These are phyloP conservation scores for Beauveria sp. DNA, from an alignment of 2,329 filamentous ascomycete species.

Conservation along the genomic window DNA sequence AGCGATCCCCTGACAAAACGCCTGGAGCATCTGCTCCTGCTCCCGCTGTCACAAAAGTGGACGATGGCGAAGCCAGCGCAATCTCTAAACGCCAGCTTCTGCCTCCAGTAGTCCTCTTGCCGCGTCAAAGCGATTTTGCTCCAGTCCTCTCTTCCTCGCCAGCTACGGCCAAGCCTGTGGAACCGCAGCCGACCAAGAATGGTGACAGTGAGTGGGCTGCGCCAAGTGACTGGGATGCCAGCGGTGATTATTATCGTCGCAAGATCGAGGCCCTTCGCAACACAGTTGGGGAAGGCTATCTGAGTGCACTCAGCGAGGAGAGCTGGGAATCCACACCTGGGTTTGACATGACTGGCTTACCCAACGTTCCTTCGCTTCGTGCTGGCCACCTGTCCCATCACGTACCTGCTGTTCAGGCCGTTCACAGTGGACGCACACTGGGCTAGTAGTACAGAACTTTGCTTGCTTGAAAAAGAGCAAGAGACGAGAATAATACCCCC, in stretches of 20 bases:
- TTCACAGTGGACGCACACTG: constrained; percentile 46
- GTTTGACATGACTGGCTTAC: constrained; percentile 17
- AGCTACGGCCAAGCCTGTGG: constrained; percentile 25
- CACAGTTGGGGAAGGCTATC: constrained; percentile 80
- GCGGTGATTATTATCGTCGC: constrained; percentile 73
- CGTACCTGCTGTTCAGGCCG: constrained; percentile 34
- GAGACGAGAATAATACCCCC: background rate
- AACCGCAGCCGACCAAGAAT: constrained; percentile 12
- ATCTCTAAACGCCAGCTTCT: constrained; percentile 28
- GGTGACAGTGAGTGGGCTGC: constrained; percentile 4
- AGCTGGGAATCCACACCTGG: constrained; percentile 40
- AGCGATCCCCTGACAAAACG: constrained; percentile 16
- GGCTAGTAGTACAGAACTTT: constrained; percentile 26
- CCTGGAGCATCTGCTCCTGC: constrained; percentile 5
- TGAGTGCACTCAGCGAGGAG: constrained; percentile 79
- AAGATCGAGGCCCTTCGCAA: constrained; percentile 81
- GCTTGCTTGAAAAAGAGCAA: constrained; percentile 4
- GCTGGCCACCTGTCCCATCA: constrained; percentile 25
- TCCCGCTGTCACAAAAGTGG: constrained; percentile 16
- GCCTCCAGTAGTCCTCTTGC: constrained; percentile 20
- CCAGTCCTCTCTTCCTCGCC: background rate
- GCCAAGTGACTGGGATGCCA: constrained; percentile 54
- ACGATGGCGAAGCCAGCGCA: background rate
- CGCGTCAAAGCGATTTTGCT: background rate
- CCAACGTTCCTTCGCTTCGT: constrained; percentile 22